Evolutionary conservation across 805 yeast genomes (phyloP), one percentile per base, ranked within the genome.

Genomic region (Kazachstania psychrophila): DNA sequence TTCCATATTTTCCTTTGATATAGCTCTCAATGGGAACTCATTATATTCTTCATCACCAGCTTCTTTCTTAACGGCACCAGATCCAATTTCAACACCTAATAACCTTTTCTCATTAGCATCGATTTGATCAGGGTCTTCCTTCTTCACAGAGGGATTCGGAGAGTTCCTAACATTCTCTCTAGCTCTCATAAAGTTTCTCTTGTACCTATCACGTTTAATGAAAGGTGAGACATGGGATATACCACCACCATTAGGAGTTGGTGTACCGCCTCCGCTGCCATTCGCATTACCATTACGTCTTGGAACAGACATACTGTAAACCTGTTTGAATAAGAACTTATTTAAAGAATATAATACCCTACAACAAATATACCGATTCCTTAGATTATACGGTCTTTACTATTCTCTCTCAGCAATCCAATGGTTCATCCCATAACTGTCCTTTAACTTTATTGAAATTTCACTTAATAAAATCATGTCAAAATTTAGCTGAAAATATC

Each of bases 1-100:
- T 31, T 74, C 76, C 23, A 85, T 58, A 36, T 85, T 95, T 31
- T 78, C 78, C 38, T 68, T 64, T 0, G 84, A 68, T 47, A 89
- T 82, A 10, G 92, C 81, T 43, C 77, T 74, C 49, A 89, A 68
- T 1, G 66, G 63, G 41, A 56, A 66, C 40, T 62, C 67, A 27
- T 52, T 59, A 40, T 53, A 65, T 23, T 60, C 62, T 2, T 49
- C 55, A 1, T 30, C 38, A 10, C 15, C 33, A 19, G 10, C 19
- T 10, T 42, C 43, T 11, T 36, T 32, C 36, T 43, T 41, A 12
- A 39, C 39, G 11, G 28, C 33, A 9, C 39, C 36, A 5, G 34
- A 26, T 11, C 42, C 41, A 20, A 30, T 37, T 19, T 40, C 40
- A 2, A 43, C 47, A 24, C 51, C 50, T 33, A 57, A 34, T 20